Evolutionary conservation across 176 grass and related monocot species (phyloP), one percentile per base, ranked within the genome.

Genomic region (Cenchrus fungigraminus): DNA sequence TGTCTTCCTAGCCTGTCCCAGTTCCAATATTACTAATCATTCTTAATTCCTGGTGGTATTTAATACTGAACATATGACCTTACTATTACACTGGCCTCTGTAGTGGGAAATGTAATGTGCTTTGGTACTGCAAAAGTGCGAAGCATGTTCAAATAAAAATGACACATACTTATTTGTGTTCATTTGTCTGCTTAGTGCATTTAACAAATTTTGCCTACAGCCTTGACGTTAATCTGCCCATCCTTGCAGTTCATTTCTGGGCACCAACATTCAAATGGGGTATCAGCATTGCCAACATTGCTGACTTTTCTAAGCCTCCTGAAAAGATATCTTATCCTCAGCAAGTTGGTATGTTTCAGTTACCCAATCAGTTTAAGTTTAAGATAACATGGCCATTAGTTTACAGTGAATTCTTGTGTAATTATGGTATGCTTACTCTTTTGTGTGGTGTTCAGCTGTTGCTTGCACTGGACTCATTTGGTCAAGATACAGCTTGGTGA

Each of bases 261-360:
- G 93, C 93, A 2, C 93, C 91, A 45, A 98, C 91, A 68, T 98
- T 98, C 71, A 98, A 98, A 90, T 98, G 96, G 96, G 93, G 90
- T 25, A 98, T 98, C 37, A 98, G 91, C 78, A 95, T 98, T 86
- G 96, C 96, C 8, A 98, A 98, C 49, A 70, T 98, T 80, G 96
- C 93, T 1, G 96, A 98, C 84, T 98, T 98, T 55, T 68, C 96
- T 22, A 98, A 95, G 82, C 93, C 93, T 52, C 96, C 96, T 19
- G 96, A 98, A 87, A 94, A 94, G 64, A 91, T 95, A 56, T 95
- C 96, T 20, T 95, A 95, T 62, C 96, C 96, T 79, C 96, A 98
- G 76, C 93, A 96, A 99, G 47, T 87, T 82, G 91, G 93, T 99
- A 91, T n/a, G 88, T 86, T 45, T 62, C 61, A 88, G n/a, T 68